These are phyloP conservation scores for Eucalyptus polyanthemos DNA, from an alignment of 345 rosid genomes.

Conservation along the genomic window DNA sequence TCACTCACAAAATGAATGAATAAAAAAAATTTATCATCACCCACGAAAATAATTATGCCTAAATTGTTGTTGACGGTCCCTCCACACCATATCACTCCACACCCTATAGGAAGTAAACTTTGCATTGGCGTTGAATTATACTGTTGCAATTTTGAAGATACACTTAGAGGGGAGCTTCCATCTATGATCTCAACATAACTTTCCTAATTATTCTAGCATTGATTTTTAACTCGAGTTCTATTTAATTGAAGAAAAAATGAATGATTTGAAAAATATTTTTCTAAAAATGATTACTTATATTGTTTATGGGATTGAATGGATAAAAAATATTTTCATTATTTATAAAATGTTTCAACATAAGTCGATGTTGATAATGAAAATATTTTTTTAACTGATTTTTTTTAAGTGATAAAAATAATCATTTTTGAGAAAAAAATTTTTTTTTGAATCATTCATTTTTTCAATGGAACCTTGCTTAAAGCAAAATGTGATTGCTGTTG, in stretches of 20 bases:
- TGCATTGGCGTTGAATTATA: background rate
- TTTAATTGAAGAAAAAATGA: background rate
- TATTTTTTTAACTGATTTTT: background rate
- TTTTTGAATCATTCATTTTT: background rate
- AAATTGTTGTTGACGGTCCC: background rate
- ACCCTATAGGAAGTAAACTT: background rate
- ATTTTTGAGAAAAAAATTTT: accelerated
- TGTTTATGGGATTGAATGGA: accelerated
- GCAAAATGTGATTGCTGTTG: background rate
- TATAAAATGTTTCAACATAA: too few relatives aligned
- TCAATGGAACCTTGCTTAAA: background rate
- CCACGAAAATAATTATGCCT: background rate
- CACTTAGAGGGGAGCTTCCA: background rate
- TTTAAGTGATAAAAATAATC: accelerated
- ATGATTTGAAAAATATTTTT: background rate
- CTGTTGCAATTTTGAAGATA: background rate
- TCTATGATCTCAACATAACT: too few relatives aligned
- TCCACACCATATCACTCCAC: too few relatives aligned
- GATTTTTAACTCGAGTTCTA: background rate
- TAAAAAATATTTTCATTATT: too few relatives aligned
- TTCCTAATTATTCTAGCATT: too few relatives aligned
- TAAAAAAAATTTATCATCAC: too few relatives aligned
- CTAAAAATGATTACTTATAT: background rate
- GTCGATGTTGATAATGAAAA: background rate
- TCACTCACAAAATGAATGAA: background rate